A percentile compares a stretch with the other conserved stretches of the same genome.
These are phyloP conservation scores for Marasmius sp. DNA, from an alignment of 1,284 basidiomycete genomes.

Conservation along the genomic window DNA sequence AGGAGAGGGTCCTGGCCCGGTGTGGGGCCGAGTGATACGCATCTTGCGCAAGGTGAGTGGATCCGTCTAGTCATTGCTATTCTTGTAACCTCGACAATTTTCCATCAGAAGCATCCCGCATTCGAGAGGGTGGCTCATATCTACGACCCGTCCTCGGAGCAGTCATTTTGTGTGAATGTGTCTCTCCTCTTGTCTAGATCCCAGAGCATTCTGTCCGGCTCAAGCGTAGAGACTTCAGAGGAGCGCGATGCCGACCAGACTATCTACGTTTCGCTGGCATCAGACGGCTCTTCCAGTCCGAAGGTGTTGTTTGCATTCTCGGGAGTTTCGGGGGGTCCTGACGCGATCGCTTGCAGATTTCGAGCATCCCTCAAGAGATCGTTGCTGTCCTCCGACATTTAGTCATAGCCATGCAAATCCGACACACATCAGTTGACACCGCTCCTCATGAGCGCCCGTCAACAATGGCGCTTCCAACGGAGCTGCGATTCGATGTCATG, in stretches of 20 bases:
- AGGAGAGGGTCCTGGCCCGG: constrained; percentile 17
- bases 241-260: not conserved
- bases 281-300: not conserved
- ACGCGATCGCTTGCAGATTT: not conserved
- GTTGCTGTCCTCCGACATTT: constrained; percentile 5
- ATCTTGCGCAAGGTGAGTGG: constrained; percentile 29
- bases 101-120: constrained; percentile 16
- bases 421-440: constrained; percentile 5
- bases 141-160: constrained; percentile 38
- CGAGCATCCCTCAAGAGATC: not conserved
- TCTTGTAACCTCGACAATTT: not conserved
- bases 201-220: not conserved
- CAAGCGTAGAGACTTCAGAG: not conserved
- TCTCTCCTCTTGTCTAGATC: constrained; percentile 18
- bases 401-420: not conserved
- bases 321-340: not conserved
- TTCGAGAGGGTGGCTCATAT: constrained; percentile 40
- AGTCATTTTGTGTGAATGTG: constrained; percentile 46
- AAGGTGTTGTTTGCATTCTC: not conserved
- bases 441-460: constrained; percentile 7
- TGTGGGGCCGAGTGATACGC: constrained; percentile 21
- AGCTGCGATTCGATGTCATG: constrained; percentile 22
- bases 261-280: not conserved
- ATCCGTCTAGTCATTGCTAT: not conserved
- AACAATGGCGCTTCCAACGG: constrained; percentile 25